Conservation (phyloP, 2,329 filamentous ascomycete genomes). For the Aspergillus sp. region DNA sequence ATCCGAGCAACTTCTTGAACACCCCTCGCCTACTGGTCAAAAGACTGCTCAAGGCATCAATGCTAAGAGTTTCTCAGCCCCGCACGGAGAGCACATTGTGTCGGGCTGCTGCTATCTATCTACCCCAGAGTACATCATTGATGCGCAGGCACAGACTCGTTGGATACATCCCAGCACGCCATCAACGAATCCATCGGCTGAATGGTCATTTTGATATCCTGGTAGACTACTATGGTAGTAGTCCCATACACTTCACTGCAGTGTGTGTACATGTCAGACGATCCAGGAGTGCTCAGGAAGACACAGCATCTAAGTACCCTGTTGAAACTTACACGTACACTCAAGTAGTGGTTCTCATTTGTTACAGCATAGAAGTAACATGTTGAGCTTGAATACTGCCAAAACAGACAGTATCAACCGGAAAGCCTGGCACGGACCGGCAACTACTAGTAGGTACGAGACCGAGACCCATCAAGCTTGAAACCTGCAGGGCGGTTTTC, state of each 20-base stretch:
- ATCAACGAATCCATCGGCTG: not conserved
- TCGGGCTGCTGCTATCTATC: not conserved
- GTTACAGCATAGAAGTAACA: not conserved
- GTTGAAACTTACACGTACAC: not conserved
- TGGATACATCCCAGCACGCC: conserved; percentile 1
- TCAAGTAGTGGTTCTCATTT: not conserved
- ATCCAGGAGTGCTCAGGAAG: not conserved
- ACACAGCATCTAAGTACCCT: not conserved
- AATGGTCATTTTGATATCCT: not conserved
- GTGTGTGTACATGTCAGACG: not conserved
- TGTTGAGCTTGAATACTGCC: not conserved
- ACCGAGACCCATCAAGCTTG: too few relatives aligned
- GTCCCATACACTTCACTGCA: not conserved
- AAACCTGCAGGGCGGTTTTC: not conserved
- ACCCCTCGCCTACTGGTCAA: not conserved
- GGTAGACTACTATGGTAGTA: not conserved
- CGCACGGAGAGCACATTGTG: not conserved
- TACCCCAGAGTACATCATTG: not conserved
- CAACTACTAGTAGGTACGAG: too few relatives aligned
- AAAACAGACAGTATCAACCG: too few relatives aligned
- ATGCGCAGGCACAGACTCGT: not conserved
- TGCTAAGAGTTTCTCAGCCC: not conserved
- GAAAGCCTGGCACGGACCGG: too few relatives aligned
- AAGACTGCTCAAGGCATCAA: not conserved
- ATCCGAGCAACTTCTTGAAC: not conserved